Evolutionary conservation across 108 stramenopile genomes (phyloP).

Genomic region (Nitzschia sp.): DNA sequence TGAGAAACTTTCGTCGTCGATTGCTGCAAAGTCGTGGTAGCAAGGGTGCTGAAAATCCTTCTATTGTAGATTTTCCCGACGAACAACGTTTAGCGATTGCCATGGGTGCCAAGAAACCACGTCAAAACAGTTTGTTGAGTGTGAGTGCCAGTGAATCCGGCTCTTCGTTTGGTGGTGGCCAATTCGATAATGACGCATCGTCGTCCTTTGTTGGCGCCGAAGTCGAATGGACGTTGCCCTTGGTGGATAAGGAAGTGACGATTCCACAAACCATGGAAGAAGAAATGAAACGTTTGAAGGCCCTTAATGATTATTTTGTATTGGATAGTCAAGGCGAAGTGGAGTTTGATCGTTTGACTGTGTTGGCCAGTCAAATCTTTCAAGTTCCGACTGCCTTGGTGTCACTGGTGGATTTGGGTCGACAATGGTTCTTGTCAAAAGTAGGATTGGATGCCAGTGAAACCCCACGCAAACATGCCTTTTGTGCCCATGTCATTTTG

Average conservation of each 20-base stretch:
- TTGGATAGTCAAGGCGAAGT: conserved; percentile 50
- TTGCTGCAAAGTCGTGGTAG: too few relatives aligned
- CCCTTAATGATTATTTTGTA: conserved; percentile 47
- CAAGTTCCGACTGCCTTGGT: conserved; percentile 69
- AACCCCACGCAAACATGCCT: conserved; percentile 66
- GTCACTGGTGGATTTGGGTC: conserved; percentile 57
- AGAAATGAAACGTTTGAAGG: conserved; percentile 47
- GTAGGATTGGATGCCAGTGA: conserved; percentile 52
- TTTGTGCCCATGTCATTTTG: conserved; percentile 72
- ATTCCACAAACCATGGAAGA: conserved; percentile 37
- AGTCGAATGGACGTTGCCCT: conserved; percentile 15
- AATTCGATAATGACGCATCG: too few relatives aligned
- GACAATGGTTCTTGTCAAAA: conserved; percentile 79
- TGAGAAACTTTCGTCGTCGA: too few relatives aligned
- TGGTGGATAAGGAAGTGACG: conserved; percentile 10
- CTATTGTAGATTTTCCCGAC: background rate
- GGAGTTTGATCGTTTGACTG: conserved; percentile 25
- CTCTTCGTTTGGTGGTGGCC: too few relatives aligned
- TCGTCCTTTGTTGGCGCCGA: too few relatives aligned
- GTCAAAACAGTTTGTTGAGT: too few relatives aligned
- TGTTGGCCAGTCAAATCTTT: conserved; percentile 41
- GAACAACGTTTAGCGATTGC: too few relatives aligned
- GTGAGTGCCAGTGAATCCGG: too few relatives aligned
- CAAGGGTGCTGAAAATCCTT: conserved; percentile 9
- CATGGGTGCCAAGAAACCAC: too few relatives aligned